Evolutionary conservation across 305 asterid species (phyloP).

Genomic region (Plantago coronopus): DNA sequence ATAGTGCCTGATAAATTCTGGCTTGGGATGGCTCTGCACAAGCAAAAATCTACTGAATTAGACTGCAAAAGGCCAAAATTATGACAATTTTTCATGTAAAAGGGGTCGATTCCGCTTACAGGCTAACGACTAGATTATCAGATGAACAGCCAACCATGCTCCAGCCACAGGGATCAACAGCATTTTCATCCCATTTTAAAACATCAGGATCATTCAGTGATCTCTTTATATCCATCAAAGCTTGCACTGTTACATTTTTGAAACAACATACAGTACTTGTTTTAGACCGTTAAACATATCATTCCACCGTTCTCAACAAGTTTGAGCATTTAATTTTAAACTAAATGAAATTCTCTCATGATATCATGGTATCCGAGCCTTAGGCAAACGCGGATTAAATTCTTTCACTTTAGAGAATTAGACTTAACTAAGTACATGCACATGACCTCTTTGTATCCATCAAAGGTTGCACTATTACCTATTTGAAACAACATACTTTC

Average conservation of each 20-base stretch:
- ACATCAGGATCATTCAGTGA: slow-evolving; percentile 61
- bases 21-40: slow-evolving; percentile 78
- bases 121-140: slow-evolving; percentile 45
- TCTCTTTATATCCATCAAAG: slow-evolving; percentile 77
- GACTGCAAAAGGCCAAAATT: slow-evolving; percentile 7
- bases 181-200: slow-evolving; percentile 68
- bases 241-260: slow-evolving; percentile 42
- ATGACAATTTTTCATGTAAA: not conserved
- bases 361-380: too few relatives aligned
- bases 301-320: not conserved
- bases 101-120: slow-evolving; percentile 44
- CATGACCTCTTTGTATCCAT: too few relatives aligned
- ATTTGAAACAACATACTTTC: too few relatives aligned
- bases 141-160: slow-evolving; percentile 63
- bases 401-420: too few relatives aligned
- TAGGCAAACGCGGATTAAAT: too few relatives aligned
- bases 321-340: not conserved
- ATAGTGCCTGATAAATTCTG: slow-evolving; percentile 71
- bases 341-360: not conserved
- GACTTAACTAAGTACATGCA: too few relatives aligned
- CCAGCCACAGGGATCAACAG: slow-evolving; percentile 97
- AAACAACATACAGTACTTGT: not conserved
- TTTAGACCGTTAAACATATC: not conserved
- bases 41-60: slow-evolving; percentile 9
- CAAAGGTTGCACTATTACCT: too few relatives aligned